Conservation (phyloP, 306 rosid species). For the Luffa acutangula region DNA sequence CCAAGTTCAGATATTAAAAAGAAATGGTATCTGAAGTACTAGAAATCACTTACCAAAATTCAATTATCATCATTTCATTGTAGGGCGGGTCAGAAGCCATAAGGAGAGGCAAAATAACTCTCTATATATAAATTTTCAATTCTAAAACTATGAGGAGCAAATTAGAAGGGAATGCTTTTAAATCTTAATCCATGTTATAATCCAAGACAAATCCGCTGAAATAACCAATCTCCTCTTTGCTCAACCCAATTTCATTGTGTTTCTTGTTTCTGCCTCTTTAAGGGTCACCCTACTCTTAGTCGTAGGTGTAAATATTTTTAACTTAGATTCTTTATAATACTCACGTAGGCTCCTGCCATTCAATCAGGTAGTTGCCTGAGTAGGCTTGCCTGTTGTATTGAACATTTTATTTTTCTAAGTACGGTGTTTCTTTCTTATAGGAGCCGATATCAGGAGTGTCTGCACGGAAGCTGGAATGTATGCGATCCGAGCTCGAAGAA, state of each 20-base stretch:
- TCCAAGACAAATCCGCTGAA: too few species aligned
- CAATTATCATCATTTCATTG: background rate
- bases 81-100: background rate
- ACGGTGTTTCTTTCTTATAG: constrained; percentile 22
- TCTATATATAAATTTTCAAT: background rate
- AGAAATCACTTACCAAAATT: background rate
- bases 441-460: constrained; percentile 95
- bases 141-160: background rate
- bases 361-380: background rate
- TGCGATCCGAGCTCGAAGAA: constrained; percentile 96
- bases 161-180: background rate
- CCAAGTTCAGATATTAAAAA: background rate
- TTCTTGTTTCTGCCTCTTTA: background rate
- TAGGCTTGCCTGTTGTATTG: background rate
- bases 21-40: background rate
- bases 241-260: background rate
- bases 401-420: background rate
- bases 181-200: too few species aligned
- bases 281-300: background rate
- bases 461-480: constrained; percentile 99
- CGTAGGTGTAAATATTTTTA: background rate
- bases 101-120: background rate
- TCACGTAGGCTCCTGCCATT: background rate
- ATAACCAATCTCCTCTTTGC: too few species aligned
- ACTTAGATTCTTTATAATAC: background rate